phyloP scores from a whole-genome alignment of 331 rosid species.

The Rhamnella rubrinervis region DNA sequence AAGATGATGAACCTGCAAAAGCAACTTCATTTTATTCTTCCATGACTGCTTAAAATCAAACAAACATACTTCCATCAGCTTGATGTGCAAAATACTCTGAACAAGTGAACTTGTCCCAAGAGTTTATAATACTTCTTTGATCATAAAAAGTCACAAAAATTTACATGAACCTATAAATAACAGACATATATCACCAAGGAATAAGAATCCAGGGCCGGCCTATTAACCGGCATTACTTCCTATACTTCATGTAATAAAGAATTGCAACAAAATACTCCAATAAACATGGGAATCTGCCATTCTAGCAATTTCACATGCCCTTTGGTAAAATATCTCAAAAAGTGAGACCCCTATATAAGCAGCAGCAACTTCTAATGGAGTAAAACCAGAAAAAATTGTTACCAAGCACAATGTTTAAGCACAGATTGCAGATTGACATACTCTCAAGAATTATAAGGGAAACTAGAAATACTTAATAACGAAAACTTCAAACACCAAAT shows the following conservation, averaged over 20 bases:
- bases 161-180: neutral
- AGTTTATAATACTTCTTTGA: no score
- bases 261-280: neutral
- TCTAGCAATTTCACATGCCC: neutral
- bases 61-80: no score
- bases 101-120: no score
- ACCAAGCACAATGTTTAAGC: no score
- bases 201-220: neutral
- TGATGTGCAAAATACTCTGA: no score
- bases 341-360: neutral
- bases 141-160: no score
- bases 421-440: no score
- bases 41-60: neutral
- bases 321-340: neutral
- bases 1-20: constrained; percentile 57
- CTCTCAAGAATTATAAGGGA: no score
- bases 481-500: constrained; percentile 15
- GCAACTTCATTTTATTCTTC: constrained; percentile 24
- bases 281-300: neutral
- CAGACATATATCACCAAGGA: neutral
- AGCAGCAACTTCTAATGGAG: neutral
- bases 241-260: neutral
- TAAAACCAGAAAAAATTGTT: no score
- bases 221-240: neutral
- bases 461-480: no score